Evolutionary conservation across 371 early-diverging fungal genomes (phyloP).

Genomic region (Parasitella parasitica): DNA sequence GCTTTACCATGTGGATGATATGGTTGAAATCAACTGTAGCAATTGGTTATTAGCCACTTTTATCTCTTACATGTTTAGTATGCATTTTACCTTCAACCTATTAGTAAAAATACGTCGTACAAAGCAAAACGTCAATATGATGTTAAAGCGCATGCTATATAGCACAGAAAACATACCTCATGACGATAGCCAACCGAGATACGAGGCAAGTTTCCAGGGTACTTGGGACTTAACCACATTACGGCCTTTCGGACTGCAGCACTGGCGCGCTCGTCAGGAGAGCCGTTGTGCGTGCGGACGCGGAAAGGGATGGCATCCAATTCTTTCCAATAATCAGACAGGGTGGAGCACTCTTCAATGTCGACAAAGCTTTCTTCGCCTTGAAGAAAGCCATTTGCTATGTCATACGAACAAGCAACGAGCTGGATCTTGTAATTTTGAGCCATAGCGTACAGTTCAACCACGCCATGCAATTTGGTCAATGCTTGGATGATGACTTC

Average conservation of each 20-base stretch:
- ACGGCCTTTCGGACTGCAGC: conserved; percentile 72
- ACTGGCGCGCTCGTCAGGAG: conserved; percentile 72
- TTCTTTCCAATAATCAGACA: conserved; percentile 71
- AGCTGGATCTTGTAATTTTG: conserved; percentile 61
- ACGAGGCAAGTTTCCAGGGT: conserved; percentile 73
- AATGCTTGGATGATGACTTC: conserved; percentile 33
- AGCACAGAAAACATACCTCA: conserved; percentile 49
- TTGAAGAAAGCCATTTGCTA: conserved; percentile 24
- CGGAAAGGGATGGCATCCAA: conserved; percentile 74
- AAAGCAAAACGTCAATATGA: conserved; percentile 14
- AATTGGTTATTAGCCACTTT: no score
- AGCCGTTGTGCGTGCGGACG: conserved; percentile 55
- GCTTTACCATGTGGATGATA: conserved; percentile 60
- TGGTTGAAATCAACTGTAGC: conserved; percentile 63
- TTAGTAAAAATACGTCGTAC: not conserved
- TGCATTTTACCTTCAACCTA: conserved; percentile 53
- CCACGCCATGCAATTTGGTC: conserved; percentile 36
- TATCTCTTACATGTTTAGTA: no score
- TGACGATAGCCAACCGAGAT: conserved; percentile 67
- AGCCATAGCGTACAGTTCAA: conserved; percentile 41
- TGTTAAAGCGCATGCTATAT: not conserved
- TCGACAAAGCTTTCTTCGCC: conserved; percentile 25
- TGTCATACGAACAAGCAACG: conserved; percentile 40
- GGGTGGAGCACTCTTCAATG: conserved; percentile 31
- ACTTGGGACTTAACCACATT: conserved; percentile 72